Base-by-base conservation (phyloP, 805 yeast species). In the Candida berthetii region DNA sequence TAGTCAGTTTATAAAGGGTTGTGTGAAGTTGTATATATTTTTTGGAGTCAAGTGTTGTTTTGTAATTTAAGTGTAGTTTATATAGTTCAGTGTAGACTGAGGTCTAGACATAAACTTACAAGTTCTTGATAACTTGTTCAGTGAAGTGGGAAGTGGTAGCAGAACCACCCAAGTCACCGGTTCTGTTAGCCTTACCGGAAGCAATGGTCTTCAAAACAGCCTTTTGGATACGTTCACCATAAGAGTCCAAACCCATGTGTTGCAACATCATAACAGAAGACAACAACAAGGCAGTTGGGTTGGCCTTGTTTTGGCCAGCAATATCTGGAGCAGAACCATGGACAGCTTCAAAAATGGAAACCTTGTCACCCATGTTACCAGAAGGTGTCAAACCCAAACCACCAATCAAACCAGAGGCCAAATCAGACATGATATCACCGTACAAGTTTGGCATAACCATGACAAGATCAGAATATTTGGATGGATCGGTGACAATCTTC, bases 311-410 rank as follows among this genome's bases (percentile, higher is more conserved):
- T 78, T 93, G 88, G 63, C 99, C 99, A 48, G 98, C 98, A 61
- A 93, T 93, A 68, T 93, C 99, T 57, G 99, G 99, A 49, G 99
- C 99, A 44, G 98, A 90, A 67, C 99, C 99, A 69, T 93, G 99
- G 61, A 93, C 99, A 51, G 99, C 99, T 80, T 93, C 99, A 67
- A 93, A 93, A 65, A 93, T 91, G 43, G 97, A 88, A 49, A 91
- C 96, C 66, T 86, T 83, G 76, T 88, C 87, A 75, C 99, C 99
- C 90, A 93, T 93, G 81, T 93, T 93, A 67, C 96, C 99, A 46
- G 96, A 88, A 53, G 99, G 99, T 48, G 99, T 93, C 66, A 93
- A 80, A 71, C 99, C 99, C 61, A 91, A 80, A 64, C 99, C 98
- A 66, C 99, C 99, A 53, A 95, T 95, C 61, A 93, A 76, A 71